Evolutionary conservation across 768 basidiomycete species (phyloP).

Genomic region (Phylloporus arenicola): DNA sequence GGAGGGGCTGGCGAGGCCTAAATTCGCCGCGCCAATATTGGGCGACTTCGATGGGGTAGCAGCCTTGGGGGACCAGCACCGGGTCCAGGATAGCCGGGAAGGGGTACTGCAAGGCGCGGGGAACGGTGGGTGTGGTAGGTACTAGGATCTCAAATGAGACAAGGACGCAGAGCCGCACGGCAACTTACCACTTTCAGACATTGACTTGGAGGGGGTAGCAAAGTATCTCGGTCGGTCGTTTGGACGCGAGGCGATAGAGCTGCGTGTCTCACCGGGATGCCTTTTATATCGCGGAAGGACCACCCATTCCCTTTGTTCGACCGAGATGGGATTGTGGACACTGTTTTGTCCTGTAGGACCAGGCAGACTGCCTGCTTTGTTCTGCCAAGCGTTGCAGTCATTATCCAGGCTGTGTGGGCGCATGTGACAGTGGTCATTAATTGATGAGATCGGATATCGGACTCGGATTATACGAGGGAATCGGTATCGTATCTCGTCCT

Average conservation of each 20-base stretch:
- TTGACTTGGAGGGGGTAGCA: background rate
- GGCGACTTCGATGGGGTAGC: constrained; percentile 20
- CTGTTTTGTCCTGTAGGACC: background rate
- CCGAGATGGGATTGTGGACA: background rate
- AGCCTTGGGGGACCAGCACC: constrained; percentile 16
- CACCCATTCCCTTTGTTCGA: background rate
- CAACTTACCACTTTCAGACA: background rate
- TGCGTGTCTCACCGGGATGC: background rate
- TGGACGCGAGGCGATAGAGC: background rate
- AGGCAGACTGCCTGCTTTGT: background rate
- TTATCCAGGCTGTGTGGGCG: background rate
- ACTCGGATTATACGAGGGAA: background rate
- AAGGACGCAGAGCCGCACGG: background rate
- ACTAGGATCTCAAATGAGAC: background rate
- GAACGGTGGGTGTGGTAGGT: background rate
- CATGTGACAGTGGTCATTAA: background rate
- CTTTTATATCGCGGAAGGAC: background rate
- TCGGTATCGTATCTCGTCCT: too few relatives aligned
- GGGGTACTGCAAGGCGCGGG: background rate
- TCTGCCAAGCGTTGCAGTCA: background rate
- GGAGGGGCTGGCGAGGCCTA: constrained; percentile 5
- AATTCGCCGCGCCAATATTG: constrained; percentile 27
- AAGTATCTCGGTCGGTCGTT: background rate
- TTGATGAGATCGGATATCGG: background rate
- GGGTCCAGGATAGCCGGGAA: constrained; percentile 13